Conservation (phyloP, 768 basidiomycete species). For the Wakefieldia striispora region DNA sequence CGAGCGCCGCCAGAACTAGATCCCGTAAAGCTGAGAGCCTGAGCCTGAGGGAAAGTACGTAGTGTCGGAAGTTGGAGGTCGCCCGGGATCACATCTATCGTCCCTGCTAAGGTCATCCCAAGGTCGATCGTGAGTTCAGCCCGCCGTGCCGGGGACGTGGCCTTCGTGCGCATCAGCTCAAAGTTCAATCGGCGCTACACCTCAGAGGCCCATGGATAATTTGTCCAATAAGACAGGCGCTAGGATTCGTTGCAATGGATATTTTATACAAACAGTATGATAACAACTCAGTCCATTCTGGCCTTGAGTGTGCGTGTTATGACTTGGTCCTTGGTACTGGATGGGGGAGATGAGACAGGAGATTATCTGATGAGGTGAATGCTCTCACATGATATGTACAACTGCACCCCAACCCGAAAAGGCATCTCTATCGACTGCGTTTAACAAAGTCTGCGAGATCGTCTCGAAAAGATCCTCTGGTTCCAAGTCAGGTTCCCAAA, state of each 20-base stretch:
- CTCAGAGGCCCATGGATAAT: no score
- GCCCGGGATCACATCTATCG: slow-evolving; percentile 10
- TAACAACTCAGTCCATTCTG: slow-evolving; percentile 74
- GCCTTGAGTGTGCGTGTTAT: slow-evolving; percentile 86
- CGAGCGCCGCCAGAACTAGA: background rate
- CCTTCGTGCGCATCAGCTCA: no score
- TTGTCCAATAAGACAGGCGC: no score
- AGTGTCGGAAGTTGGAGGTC: slow-evolving; percentile 13
- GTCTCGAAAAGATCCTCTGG: slow-evolving; percentile 98
- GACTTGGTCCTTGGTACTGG: slow-evolving; percentile 68
- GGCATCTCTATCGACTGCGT: slow-evolving; percentile 94
- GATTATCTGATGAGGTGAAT: slow-evolving; percentile 1
- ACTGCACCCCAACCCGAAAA: slow-evolving; percentile 96
- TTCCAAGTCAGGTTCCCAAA: slow-evolving; percentile 97
- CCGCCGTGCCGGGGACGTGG: no score
- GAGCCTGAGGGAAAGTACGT: slow-evolving; percentile 16
- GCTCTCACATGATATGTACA: slow-evolving; percentile 89
- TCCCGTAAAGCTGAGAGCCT: slow-evolving; percentile 17
- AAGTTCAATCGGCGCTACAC: slow-evolving; percentile 3
- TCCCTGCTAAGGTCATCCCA: slow-evolving; percentile 4
- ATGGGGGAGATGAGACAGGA: slow-evolving; percentile 7
- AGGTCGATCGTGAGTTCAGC: background rate
- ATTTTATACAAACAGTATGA: slow-evolving; percentile 18
- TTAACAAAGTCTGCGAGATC: slow-evolving; percentile 92
- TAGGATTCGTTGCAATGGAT: background rate